Percentiles rank a stretch among this genome's conserved stretches.
phyloP scores from a whole-genome alignment of 352 stramenopile species.

The Pythium angustatum region DNA sequence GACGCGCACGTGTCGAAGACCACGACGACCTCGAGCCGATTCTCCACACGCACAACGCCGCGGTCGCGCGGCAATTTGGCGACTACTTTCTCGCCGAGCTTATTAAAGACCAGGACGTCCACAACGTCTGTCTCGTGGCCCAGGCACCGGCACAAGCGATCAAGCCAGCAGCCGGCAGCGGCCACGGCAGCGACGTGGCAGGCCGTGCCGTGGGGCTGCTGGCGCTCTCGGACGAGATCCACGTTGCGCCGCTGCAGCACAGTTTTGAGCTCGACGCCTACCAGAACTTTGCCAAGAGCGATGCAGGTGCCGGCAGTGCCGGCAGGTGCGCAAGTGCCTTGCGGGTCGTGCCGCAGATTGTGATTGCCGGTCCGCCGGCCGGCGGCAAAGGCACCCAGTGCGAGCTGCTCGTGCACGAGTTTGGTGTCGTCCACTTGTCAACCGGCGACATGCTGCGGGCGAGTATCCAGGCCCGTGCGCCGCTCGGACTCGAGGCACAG shows the following conservation, averaged over 20 bases:
- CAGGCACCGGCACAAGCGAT: slow-evolving; percentile 36
- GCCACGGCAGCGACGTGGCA: slow-evolving; percentile 26
- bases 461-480: slow-evolving; percentile 55
- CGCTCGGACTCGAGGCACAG: slow-evolving; percentile 41
- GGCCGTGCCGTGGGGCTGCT: slow-evolving; percentile 72
- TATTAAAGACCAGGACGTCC: slow-evolving; percentile 85
- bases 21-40: slow-evolving; percentile 82
- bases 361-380: slow-evolving; percentile 74
- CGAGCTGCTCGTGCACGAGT: slow-evolving; percentile 80
- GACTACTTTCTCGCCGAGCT: slow-evolving; percentile 94
- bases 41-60: slow-evolving; percentile 55
- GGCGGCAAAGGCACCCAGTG: slow-evolving; percentile 97
- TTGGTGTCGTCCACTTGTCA: slow-evolving; percentile 89
- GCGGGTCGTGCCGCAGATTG: slow-evolving; percentile 39
- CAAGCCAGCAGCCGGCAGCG: too few relatives aligned
- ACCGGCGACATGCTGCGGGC: slow-evolving; percentile 91
- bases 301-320: neutral
- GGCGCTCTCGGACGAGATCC: slow-evolving; percentile 81
- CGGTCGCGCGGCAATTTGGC: slow-evolving; percentile 75
- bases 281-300: slow-evolving; percentile 68
- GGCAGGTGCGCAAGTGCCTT: too few relatives aligned
- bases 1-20: slow-evolving; percentile 75
- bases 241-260: slow-evolving; percentile 75
- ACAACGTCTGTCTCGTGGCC: slow-evolving; percentile 84
- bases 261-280: slow-evolving; percentile 84